These are phyloP conservation scores for Sordaria brevicollis DNA, from an alignment of 495 filamentous ascomycete genomes.

Conservation along the genomic window DNA sequence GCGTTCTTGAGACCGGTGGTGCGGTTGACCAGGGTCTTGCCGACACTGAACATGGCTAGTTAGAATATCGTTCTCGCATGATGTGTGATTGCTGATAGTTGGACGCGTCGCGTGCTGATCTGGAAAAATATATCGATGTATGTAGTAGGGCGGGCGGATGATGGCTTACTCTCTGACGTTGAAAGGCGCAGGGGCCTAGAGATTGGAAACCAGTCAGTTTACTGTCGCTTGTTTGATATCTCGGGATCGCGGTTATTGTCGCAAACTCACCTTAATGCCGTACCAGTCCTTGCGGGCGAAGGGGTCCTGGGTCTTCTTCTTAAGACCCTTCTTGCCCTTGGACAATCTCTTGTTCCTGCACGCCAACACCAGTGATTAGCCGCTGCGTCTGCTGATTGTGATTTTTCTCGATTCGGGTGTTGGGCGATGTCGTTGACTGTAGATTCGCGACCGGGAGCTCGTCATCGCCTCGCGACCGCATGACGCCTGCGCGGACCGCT, in stretches of 20 bases:
- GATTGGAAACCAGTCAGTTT: constrained; percentile 11
- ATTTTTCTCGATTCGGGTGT: not conserved
- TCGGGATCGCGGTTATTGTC: not conserved
- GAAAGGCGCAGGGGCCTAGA: constrained; percentile 88
- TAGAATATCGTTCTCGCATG: constrained; percentile 16
- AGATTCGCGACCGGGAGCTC: constrained; percentile 1
- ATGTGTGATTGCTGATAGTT: not conserved
- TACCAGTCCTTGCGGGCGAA: constrained; percentile 99
- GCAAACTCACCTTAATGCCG: constrained; percentile 73
- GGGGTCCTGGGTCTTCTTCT: constrained; percentile 97
- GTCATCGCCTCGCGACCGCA: not conserved
- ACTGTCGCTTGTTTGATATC: not conserved
- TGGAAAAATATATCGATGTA: not conserved
- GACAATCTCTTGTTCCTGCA: constrained; percentile 99
- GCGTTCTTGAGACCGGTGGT: constrained; percentile 99
- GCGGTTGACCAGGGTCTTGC: constrained; percentile 98
- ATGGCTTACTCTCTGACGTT: constrained; percentile 82
- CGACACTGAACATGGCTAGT: constrained; percentile 59
- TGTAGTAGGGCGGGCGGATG: constrained; percentile 5
- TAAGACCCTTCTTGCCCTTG: constrained; percentile 99
- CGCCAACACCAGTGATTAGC: constrained; percentile 35
- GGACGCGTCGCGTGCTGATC: not conserved
- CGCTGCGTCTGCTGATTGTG: constrained; percentile 10
- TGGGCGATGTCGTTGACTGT: constrained; percentile 5
- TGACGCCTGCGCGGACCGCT: not conserved